Conservation (phyloP, 768 basidiomycete species). For the Pulveroboletus sp. region DNA sequence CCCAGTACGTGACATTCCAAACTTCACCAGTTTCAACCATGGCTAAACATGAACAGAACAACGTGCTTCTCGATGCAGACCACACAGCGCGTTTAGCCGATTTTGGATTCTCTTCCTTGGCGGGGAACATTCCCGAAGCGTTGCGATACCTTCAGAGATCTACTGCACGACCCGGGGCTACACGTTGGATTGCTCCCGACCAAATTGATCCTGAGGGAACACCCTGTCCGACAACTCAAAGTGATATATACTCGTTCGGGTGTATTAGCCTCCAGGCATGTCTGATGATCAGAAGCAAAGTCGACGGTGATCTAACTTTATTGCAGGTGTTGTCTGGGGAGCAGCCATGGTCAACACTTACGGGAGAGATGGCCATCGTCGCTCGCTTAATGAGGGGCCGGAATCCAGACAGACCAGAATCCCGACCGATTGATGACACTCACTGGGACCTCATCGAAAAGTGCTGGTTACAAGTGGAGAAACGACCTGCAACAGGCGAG, state of each 20-base stretch:
- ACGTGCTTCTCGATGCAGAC: conserved; percentile 13
- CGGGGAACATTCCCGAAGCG: conserved; percentile 6
- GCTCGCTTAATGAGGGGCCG: conserved; percentile 3
- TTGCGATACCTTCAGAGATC: conserved; percentile 6
- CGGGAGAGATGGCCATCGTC: background rate
- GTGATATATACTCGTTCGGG: conserved; percentile 21
- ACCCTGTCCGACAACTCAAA: background rate
- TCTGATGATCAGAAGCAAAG: conserved; percentile 1
- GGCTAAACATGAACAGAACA: conserved; percentile 8
- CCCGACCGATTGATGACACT: background rate
- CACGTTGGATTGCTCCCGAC: conserved; percentile 42
- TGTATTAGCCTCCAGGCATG: conserved; percentile 32
- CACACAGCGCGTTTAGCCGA: conserved; percentile 39
- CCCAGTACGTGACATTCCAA: conserved; percentile 1
- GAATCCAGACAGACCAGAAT: background rate
- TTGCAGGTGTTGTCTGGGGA: conserved; percentile 23
- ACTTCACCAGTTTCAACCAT: background rate
- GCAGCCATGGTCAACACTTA: conserved; percentile 8
- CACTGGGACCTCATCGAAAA: conserved; percentile 6
- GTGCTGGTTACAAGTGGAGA: background rate
- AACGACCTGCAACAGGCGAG: background rate
- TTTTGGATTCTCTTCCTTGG: conserved; percentile 37
- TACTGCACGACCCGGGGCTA: conserved; percentile 32
- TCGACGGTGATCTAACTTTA: background rate
- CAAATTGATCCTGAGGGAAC: conserved; percentile 21